phyloP scores from a whole-genome alignment of 768 basidiomycete species.

The Agrocybe chaxingu region DNA sequence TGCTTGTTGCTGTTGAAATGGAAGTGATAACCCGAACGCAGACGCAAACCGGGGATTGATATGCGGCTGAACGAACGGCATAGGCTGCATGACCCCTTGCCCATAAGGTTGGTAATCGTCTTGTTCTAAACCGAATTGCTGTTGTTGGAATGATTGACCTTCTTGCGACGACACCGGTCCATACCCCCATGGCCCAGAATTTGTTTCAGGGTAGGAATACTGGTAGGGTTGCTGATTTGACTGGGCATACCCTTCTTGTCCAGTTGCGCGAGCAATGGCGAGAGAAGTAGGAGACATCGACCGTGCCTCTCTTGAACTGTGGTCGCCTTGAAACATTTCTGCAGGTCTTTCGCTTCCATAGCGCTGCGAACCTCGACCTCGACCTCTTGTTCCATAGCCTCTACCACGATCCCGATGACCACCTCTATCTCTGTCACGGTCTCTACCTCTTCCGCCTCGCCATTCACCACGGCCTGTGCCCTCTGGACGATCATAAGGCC shows the following conservation, averaged over 20 bases:
- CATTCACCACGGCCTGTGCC: slow-evolving; percentile 1
- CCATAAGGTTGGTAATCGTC: background rate
- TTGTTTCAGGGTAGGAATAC: background rate
- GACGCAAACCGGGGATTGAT: slow-evolving; percentile 81
- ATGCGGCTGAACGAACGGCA: slow-evolving; percentile 64
- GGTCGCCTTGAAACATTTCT: background rate
- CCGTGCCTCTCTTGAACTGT: background rate
- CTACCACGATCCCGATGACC: slow-evolving; percentile 27
- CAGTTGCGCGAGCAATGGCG: slow-evolving; percentile 43
- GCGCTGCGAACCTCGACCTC: background rate
- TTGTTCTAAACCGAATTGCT: background rate
- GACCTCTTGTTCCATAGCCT: slow-evolving; percentile 13
- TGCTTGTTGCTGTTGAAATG: slow-evolving; percentile 6
- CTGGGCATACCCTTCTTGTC: slow-evolving; percentile 3
- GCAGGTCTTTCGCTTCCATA: background rate
- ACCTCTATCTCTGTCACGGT: slow-evolving; percentile 26
- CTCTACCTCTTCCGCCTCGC: slow-evolving; percentile 13
- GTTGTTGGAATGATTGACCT: background rate
- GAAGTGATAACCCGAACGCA: slow-evolving; percentile 36
- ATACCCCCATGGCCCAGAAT: background rate
- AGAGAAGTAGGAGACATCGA: slow-evolving; percentile 36
- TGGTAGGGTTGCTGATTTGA: no score
- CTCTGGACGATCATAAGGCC: background rate
- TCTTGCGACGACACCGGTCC: background rate
- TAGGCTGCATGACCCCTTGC: slow-evolving; percentile 3